Conservation (phyloP, 1,139 yeast species). For the Barnettozyma hawaiiensis region DNA sequence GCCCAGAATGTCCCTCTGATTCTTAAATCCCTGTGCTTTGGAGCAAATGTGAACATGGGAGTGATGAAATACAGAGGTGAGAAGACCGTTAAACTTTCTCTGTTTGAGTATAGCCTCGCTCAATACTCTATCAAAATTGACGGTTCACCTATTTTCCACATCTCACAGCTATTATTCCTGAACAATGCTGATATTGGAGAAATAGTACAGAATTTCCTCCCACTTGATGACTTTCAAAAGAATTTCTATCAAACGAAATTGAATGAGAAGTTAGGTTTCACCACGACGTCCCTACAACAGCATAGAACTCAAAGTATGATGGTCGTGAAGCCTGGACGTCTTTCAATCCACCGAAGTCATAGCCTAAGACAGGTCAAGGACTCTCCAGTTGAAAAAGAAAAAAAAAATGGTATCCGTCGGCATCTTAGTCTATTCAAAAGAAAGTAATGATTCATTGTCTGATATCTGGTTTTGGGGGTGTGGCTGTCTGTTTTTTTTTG, state of each 20-base stretch:
- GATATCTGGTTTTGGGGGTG: background rate
- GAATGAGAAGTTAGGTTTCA: background rate
- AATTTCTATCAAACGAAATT: slow-evolving; percentile 41
- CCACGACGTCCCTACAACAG: background rate
- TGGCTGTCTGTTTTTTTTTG: background rate
- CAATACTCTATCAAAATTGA: slow-evolving; percentile 33
- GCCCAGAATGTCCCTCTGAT: slow-evolving; percentile 43
- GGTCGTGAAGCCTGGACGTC: background rate
- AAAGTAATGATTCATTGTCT: too few species aligned
- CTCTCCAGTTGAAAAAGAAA: background rate
- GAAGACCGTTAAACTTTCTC: slow-evolving; percentile 32
- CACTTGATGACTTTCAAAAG: slow-evolving; percentile 39
- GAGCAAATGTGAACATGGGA: slow-evolving; percentile 42
- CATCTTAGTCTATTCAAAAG: slow-evolving; percentile 4
- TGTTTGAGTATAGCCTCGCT: slow-evolving; percentile 58
- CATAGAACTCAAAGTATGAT: background rate
- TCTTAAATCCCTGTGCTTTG: slow-evolving; percentile 43
- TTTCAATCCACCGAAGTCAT: background rate
- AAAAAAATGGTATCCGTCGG: background rate
- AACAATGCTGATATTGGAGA: slow-evolving; percentile 39
- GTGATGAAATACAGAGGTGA: slow-evolving; percentile 28
- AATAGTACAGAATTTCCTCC: slow-evolving; percentile 29
- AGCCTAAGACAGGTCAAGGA: background rate
- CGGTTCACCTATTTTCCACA: slow-evolving; percentile 45
- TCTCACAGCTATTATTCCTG: slow-evolving; percentile 66